Base-by-base conservation (phyloP, 345 rosid genomes). In the Luvunga scandens region DNA sequence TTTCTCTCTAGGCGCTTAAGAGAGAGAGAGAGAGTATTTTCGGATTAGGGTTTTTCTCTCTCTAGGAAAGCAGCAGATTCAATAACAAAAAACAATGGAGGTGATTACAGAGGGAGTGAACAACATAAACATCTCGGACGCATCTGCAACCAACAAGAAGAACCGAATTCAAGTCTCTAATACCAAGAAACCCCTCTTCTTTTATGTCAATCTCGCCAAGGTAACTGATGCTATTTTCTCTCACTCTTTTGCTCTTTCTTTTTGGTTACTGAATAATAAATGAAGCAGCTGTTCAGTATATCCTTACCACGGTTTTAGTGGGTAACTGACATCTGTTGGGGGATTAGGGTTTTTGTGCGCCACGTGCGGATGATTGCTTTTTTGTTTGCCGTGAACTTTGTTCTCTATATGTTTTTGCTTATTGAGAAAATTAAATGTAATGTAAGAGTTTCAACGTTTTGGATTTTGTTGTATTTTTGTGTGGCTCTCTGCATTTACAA, bases 151-250 rank as follows among this genome's bases (percentile, higher is more conserved):
- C 5, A 83, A 56, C 84, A 88, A 86, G 86, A 91, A 86, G 84
- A 91, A 89, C 81, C 84, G 95, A 39, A 89, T 91, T 71, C 95
- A 91, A 86, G 95, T 91, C 82, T 89, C 93, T 42, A 88, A 87
- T 73, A 91, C 93, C 77, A 88, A 89, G 72, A 89, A 88, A 60
- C 94, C 92, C 24, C 90, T 89, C 69, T 91, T 89, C 81, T 91
- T 91, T 90, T 91, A 89, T 55, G 95, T 90, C 75, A 90, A 91
- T 78, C 93, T 91, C 85, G 92, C 93, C 84, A 91, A 91, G 95
- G 91, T 88, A 4, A 30, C 50, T 14, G 16, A 28, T 21, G 22
- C n/a, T 30, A 39, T 50, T 19, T 2, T 59, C 13, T 34, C 28
- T 28, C 24, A 25, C 9, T 0, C 30, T 53, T 39, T 21, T n/a